Conservation (phyloP, 345 rosid species). For the Lepidium aucheri region DNA sequence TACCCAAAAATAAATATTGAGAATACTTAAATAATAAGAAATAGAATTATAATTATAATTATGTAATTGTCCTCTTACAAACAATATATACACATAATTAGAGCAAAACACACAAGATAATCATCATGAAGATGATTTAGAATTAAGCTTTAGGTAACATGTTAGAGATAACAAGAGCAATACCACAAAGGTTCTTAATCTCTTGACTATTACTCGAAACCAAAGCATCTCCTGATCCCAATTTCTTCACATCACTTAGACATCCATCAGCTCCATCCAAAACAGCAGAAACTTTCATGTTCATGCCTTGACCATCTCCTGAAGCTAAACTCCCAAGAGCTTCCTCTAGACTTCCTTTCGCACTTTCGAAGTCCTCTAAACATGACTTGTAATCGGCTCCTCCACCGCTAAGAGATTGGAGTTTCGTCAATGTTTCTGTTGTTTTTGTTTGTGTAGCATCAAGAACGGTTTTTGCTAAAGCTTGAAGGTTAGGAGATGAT, state of each 20-base stretch:
- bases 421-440: constrained; percentile 8
- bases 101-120: background rate
- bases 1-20: no score
- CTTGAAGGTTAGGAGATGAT: constrained; percentile 18
- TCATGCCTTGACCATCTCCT: constrained; percentile 17
- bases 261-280: constrained; percentile 24
- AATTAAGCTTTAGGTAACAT: constrained; percentile 25
- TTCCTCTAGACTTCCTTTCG: constrained; percentile 3
- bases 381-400: constrained; percentile 24
- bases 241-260: constrained; percentile 18
- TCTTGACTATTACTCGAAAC: constrained; percentile 14
- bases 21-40: background rate
- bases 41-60: background rate
- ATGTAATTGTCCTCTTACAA: background rate
- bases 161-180: constrained; percentile 27
- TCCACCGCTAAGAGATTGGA: constrained; percentile 13
- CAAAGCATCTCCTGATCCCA: constrained; percentile 16
- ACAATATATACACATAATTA: background rate
- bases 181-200: constrained; percentile 24
- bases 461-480: constrained; percentile 18
- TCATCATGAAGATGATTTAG: background rate
- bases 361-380: constrained; percentile 9
- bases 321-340: constrained; percentile 15
- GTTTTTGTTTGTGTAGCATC: constrained; percentile 17
- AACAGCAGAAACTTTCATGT: constrained; percentile 23